Conservation (phyloP, 768 basidiomycete species). For the Phanerochaete carnosa region DNA sequence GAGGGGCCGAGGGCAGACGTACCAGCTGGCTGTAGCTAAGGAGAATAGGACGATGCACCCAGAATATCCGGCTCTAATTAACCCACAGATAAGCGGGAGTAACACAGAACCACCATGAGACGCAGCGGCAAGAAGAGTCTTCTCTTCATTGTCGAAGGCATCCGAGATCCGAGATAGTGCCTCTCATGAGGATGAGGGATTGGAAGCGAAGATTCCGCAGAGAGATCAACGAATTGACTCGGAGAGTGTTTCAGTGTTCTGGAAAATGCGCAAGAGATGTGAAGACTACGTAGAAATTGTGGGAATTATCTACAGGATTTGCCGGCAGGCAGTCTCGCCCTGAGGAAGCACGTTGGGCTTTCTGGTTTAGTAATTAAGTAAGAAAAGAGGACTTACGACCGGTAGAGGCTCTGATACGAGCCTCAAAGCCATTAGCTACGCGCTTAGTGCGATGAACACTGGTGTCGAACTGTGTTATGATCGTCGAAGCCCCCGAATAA, state of each 20-base stretch:
- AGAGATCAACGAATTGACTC: constrained; percentile 33
- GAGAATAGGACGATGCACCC: constrained; percentile 18
- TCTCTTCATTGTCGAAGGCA: constrained; percentile 33
- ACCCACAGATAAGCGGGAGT: constrained; percentile 51
- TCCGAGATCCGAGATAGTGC: constrained; percentile 33
- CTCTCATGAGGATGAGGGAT: constrained; percentile 34
- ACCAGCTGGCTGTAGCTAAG: constrained; percentile 38
- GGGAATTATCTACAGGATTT: constrained; percentile 35
- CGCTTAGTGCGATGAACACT: constrained; percentile 31
- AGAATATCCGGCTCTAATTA: constrained; percentile 37
- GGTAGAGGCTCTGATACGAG: constrained; percentile 31
- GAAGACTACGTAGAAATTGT: constrained; percentile 39
- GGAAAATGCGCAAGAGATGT: constrained; percentile 37
- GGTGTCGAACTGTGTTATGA: constrained; percentile 28
- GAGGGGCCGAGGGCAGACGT: constrained; percentile 10
- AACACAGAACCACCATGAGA: constrained; percentile 42
- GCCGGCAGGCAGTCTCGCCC: constrained; percentile 40
- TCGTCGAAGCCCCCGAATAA: constrained; percentile 34
- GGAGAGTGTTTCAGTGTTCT: constrained; percentile 38
- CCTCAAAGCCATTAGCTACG: constrained; percentile 35
- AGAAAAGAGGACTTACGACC: constrained; percentile 12
- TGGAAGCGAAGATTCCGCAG: constrained; percentile 35
- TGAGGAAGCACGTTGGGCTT: constrained; percentile 18
- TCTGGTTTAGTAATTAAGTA: constrained; percentile 3
- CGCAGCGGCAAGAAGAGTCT: constrained; percentile 37